These are phyloP conservation scores for Lycium ferocissimum DNA, from an alignment of 257 asterid species.

Conservation along the genomic window DNA sequence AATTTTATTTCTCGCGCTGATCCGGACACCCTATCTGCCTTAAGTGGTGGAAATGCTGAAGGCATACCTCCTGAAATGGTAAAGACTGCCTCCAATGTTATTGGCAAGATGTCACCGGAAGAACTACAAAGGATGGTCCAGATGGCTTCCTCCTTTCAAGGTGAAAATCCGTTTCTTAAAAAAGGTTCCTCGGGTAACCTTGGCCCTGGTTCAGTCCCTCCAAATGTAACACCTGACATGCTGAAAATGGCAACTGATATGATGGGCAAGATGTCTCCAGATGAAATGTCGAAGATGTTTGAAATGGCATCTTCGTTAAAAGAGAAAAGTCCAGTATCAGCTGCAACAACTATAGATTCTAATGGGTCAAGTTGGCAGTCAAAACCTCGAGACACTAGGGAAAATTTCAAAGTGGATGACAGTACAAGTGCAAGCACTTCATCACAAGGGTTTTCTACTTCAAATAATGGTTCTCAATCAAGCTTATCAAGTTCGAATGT, in stretches of 20 bases:
- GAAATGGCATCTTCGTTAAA: conserved; percentile 75
- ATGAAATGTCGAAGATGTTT: conserved; percentile 75
- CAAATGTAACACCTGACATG: conserved; percentile 77
- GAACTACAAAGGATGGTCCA: conserved; percentile 83
- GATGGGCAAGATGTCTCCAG: conserved; percentile 92
- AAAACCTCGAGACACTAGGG: conserved; percentile 41
- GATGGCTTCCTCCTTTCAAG: conserved; percentile 82
- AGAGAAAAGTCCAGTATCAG: conserved; percentile 56
- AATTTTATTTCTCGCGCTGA: conserved; percentile 74
- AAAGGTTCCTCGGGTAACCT: conserved; percentile 47
- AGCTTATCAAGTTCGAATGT: conserved; percentile 55
- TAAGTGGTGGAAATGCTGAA: conserved; percentile 75
- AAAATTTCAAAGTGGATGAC: conserved; percentile 39
- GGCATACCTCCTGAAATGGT: conserved; percentile 89
- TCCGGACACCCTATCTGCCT: conserved; percentile 76
- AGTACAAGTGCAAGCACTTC: conserved; percentile 58
- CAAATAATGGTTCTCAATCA: conserved; percentile 50
- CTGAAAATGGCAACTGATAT: conserved; percentile 86
- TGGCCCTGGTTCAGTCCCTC: conserved; percentile 56
- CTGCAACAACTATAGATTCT: conserved; percentile 50
- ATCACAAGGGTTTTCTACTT: conserved; percentile 42
- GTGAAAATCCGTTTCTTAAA: conserved; percentile 53
- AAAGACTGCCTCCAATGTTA: conserved; percentile 71
- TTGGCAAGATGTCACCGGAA: conserved; percentile 88
- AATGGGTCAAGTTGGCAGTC: conserved; percentile 45